These are phyloP conservation scores for Artomyces pyxidatus DNA, from an alignment of 768 basidiomycete species.

Conservation along the genomic window DNA sequence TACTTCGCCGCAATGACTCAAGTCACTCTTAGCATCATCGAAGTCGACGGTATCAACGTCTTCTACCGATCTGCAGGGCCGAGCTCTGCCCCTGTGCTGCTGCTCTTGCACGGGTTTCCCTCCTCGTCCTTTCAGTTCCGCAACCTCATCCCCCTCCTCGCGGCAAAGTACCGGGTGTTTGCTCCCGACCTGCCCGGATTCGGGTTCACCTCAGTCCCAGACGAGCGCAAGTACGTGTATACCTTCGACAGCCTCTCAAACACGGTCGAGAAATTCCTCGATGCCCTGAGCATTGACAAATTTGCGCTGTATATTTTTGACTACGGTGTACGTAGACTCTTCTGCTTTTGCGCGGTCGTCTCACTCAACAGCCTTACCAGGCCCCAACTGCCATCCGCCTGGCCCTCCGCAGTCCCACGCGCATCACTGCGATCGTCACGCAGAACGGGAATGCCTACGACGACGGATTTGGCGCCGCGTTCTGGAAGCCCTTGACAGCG, in stretches of 20 bases:
- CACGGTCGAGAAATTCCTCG: constrained; percentile 35
- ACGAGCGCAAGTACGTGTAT: constrained; percentile 28
- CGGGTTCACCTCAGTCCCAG: constrained; percentile 38
- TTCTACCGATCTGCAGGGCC: constrained; percentile 38
- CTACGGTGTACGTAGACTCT: constrained; percentile 33
- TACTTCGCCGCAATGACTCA: constrained; percentile 10
- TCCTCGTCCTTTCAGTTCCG: constrained; percentile 41
- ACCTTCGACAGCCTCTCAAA: constrained; percentile 33
- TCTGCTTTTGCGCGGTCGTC: background rate
- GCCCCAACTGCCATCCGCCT: constrained; percentile 22
- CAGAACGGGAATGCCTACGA: constrained; percentile 45
- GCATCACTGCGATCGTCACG: constrained; percentile 35
- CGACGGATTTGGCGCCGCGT: constrained; percentile 33
- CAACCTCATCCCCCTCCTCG: constrained; percentile 35
- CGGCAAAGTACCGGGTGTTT: constrained; percentile 33
- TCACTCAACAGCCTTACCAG: background rate
- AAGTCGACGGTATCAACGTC: constrained; percentile 29
- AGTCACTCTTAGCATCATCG: constrained; percentile 19
- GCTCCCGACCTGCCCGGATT: constrained; percentile 48
- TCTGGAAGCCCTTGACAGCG: constrained; percentile 28
- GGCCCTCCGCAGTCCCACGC: constrained; percentile 32
- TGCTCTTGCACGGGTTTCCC: constrained; percentile 45
- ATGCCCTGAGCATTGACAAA: constrained; percentile 29
- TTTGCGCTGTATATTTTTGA: constrained; percentile 43
- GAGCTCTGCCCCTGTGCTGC: constrained; percentile 24